Percentiles rank a stretch among this genome's conserved stretches.
Conservation (phyloP, 805 yeast species). For the Zygoascus bituminiphila region DNA sequence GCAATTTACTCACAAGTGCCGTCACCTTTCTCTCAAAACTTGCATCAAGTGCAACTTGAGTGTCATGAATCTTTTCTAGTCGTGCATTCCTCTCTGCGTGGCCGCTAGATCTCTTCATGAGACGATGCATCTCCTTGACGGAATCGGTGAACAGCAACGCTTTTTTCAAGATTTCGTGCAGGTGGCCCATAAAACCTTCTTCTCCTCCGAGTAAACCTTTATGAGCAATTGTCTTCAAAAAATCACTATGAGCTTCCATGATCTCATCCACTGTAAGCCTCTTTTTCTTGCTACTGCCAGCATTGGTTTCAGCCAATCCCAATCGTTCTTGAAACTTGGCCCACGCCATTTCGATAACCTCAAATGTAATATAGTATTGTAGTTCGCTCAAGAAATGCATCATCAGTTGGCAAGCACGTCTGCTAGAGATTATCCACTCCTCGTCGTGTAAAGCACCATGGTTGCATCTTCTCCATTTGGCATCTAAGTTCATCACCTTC, state of each 20-base stretch:
- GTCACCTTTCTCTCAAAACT: conserved; percentile 20
- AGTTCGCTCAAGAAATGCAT: conserved; percentile 28
- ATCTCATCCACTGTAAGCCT: conserved; percentile 29
- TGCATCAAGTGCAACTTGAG: conserved; percentile 14
- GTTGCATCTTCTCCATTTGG: conserved; percentile 12
- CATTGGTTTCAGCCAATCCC: background rate
- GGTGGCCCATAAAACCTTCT: conserved; percentile 19
- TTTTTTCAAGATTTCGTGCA: conserved; percentile 27
- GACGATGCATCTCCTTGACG: conserved; percentile 19
- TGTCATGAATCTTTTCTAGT: conserved; percentile 11
- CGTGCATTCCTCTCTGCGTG: conserved; percentile 6
- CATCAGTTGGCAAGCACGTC: conserved; percentile 25
- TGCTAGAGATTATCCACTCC: conserved; percentile 20
- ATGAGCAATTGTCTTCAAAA: conserved; percentile 23
- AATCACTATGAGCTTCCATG: conserved; percentile 27
- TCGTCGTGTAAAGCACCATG: background rate
- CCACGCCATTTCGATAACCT: conserved; percentile 35
- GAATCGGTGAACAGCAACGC: conserved; percentile 22
- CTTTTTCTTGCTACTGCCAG: conserved; percentile 7
- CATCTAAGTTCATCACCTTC: conserved; percentile 30
- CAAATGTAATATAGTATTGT: conserved; percentile 30
- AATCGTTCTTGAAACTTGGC: conserved; percentile 21
- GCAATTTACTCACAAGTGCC: conserved; percentile 22
- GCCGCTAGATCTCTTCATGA: conserved; percentile 11
- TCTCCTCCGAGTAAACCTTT: conserved; percentile 29